These are phyloP conservation scores for Aspergillus chevalieri DNA, from an alignment of 2,329 filamentous ascomycete species.

Conservation along the genomic window DNA sequence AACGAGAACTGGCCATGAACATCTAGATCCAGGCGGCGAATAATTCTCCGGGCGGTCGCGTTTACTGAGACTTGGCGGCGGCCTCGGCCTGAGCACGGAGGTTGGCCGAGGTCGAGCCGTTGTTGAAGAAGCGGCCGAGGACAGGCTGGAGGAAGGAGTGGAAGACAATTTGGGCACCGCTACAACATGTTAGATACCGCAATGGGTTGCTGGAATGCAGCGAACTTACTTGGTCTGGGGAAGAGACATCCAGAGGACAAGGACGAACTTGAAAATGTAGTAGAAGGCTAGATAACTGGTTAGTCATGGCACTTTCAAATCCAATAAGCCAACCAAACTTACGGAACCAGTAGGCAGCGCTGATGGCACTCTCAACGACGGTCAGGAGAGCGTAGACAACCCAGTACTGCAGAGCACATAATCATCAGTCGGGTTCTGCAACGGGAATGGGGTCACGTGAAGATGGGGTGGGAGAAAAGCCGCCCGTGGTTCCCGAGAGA, in stretches of 20 bases:
- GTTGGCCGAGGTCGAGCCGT: conserved; percentile 71
- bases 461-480: background rate
- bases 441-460: conserved; percentile 21
- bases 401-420: conserved; percentile 52
- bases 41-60: background rate
- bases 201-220: conserved; percentile 5
- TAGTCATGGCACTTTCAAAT: background rate
- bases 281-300: conserved; percentile 64
- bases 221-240: conserved; percentile 76
- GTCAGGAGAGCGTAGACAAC: conserved; percentile 61
- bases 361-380: conserved; percentile 60
- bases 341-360: conserved; percentile 65
- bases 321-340: conserved; percentile 18
- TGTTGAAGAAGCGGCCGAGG: conserved; percentile 83
- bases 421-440: background rate
- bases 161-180: conserved; percentile 94
- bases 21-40: background rate
- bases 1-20: conserved; percentile 5
- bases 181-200: conserved; percentile 33
- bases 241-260: conserved; percentile 95
- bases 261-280: conserved; percentile 98
- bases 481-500: background rate
- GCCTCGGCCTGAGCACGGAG: conserved; percentile 83
- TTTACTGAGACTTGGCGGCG: conserved; percentile 53
- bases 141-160: conserved; percentile 88